Base-by-base conservation (phyloP, 441 rosid species). In the Melastoma candidum region DNA sequence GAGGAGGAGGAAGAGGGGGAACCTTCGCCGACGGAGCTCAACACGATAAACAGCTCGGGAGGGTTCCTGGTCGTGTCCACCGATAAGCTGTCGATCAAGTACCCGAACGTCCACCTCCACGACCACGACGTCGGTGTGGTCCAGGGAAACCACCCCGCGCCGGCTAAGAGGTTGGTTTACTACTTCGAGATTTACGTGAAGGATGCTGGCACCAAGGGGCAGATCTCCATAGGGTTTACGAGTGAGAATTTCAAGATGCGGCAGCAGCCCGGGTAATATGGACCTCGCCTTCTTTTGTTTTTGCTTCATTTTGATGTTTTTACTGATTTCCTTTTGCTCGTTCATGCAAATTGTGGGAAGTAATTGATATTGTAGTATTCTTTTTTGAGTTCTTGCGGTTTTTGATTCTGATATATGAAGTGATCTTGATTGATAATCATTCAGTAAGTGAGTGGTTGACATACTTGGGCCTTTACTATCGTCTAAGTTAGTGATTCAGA, bases 101-200 rank as follows among this genome's bases (percentile, higher is more conserved):
- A 90, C 74, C 66, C 76, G 3, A 64, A 53, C 62, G 76, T 70
- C 57, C 61, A 63, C 45, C 81, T 65, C 41, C 96, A 90, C 55
- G 84, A 85, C 17, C 82, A 85, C 58, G 95, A 85, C 50, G 96
- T 87, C 6, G 98, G 98, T 32, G 90, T 78, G 22, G 83, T 73
- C 13, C 96, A 87, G 58, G 80, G 87, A 53, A 71, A 85, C 64
- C 77, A 68, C 57, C 85, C 95, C 12, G 96, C 88, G 46, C 96
- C 95, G 25, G 73, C 65, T 14, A 80, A 79, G 68, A 78, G 90
- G 46, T 68, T 81, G 27, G 66, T 73, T 53, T 90, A 87, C 66
- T 87, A 83, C 66, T 90, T 90, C 49, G 98, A 90, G 88, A 85
- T 90, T 69, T 67, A 67, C 61, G 82, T 87, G 49, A 78, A 76